Conservation (phyloP, 768 basidiomycete genomes). For the Lentinula raphanica region DNA sequence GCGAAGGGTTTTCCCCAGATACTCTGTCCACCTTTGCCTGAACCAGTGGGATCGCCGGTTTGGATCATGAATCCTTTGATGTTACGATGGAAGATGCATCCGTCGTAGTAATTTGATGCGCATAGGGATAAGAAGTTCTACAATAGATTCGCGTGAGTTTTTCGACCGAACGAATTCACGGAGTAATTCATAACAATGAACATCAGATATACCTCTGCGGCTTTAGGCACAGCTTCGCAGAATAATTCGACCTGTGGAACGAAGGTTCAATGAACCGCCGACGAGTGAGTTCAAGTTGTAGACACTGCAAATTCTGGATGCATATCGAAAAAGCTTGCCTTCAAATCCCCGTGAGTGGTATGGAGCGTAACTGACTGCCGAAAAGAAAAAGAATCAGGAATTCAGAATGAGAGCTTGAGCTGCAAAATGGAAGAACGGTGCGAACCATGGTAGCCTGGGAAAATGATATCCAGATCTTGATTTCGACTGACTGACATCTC, state of each 20-base stretch:
- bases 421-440: conserved; percentile 4
- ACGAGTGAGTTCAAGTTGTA: too few relatives aligned
- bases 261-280: too few relatives aligned
- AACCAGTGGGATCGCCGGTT: conserved; percentile 82
- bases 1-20: conserved; percentile 91
- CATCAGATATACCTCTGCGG: conserved; percentile 78
- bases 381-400: conserved; percentile 4
- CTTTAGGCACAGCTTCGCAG: conserved; percentile 93
- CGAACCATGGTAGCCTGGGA: conserved; percentile 6
- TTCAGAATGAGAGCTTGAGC: conserved; percentile 17
- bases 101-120: conserved; percentile 83
- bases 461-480: background rate
- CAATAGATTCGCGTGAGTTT: conserved; percentile 8
- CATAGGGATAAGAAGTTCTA: conserved; percentile 96
- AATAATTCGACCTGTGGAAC: conserved; percentile 81
- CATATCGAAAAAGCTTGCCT: conserved; percentile 42
- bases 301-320: background rate
- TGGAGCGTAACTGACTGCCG: conserved; percentile 88
- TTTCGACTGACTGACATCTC: background rate
- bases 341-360: conserved; percentile 91
- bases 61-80: conserved; percentile 97
- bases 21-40: conserved; percentile 95
- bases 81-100: conserved; percentile 86
- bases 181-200: conserved; percentile 8
- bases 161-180: too few relatives aligned